Evolutionary conservation across 305 asterid genomes (phyloP), one percentile per base, ranked within the genome.

Genomic region (Fraxinus sp.): DNA sequence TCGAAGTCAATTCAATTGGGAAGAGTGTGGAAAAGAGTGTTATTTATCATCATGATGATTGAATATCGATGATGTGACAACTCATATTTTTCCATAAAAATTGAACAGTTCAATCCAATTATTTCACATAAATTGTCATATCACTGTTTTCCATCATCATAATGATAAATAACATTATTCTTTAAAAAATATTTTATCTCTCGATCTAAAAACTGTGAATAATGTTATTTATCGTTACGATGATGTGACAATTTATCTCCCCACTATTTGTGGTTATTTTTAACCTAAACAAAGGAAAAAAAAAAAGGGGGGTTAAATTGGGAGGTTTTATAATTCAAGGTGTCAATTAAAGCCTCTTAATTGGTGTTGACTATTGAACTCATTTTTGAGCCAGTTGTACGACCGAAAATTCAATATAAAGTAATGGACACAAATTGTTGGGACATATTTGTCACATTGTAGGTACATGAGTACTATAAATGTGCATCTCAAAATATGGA

Each of bases 321-420:
- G 59, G 6, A 49, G 24, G 9, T 16, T 52, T 52, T 16, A 52
- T 16, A 52, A 16, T 52, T 52, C 64, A 52, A 52, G 64, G 64
- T n/a, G 64, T 52, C 74, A 66, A 24, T 66, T 66, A 9, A 9
- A 66, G 74, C 35, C 36, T 11, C 74, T 66, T 66, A 28, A 24
- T 66, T 66, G 32, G 16, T 66, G 74, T 66, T 66, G 74, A 66
- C 74, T 66, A 3, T 66, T 66, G n/a, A 66, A 66, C n/a, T 66
- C 16, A 24, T 22, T 22, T 64, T 64, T 24, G 0, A 64, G 72
- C 72, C 4, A 64, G 30, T 64, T 64, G 73, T 64, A 64, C 73
- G 7, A 24, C 73, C 35, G 9, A 52, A 52, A 52, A 26, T 64
- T 20, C 35, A 24, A 64, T 24, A 22, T 7, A 8, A 24, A 66